Evolutionary conservation across 2,329 filamentous ascomycete species (phyloP).

Genomic region (Penicillium olsonii): DNA sequence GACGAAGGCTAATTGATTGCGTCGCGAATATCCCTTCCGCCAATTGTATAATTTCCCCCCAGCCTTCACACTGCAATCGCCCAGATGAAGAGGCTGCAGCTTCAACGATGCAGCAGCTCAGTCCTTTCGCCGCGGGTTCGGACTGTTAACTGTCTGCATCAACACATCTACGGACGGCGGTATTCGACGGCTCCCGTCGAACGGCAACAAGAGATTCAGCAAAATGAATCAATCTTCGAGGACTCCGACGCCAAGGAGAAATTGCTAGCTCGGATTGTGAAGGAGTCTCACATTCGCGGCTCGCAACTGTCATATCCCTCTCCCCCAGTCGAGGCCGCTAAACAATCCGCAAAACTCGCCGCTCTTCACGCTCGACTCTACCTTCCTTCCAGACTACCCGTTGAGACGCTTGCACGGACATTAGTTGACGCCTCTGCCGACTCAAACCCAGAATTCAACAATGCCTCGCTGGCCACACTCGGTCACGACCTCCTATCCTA

Average conservation of each 20-base stretch:
- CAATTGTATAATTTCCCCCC: constrained; percentile 17
- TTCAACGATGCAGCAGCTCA: constrained; percentile 54
- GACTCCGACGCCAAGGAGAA: constrained; percentile 16
- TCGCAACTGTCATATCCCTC: constrained; percentile 62
- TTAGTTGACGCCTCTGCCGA: constrained; percentile 87
- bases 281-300: constrained; percentile 28
- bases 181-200: constrained; percentile 40
- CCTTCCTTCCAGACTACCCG: constrained; percentile 76
- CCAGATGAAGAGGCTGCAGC: constrained; percentile 54
- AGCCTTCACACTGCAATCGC: constrained; percentile 20
- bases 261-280: constrained; percentile 23
- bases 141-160: constrained; percentile 41
- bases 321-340: constrained; percentile 67
- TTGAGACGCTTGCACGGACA: constrained; percentile 81
- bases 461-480: constrained; percentile 76
- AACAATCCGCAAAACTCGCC: constrained; percentile 80
- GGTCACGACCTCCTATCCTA: constrained; percentile 83
- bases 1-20: constrained; percentile 19
- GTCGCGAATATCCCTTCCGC: constrained; percentile 16
- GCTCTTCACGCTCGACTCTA: constrained; percentile 88
- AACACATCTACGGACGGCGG: constrained; percentile 38
- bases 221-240: constrained; percentile 30
- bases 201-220: constrained; percentile 22
- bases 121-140: constrained; percentile 51
- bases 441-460: constrained; percentile 78